Base-by-base conservation (phyloP, 2,329 filamentous ascomycete genomes). In the Scytalidium sp. region DNA sequence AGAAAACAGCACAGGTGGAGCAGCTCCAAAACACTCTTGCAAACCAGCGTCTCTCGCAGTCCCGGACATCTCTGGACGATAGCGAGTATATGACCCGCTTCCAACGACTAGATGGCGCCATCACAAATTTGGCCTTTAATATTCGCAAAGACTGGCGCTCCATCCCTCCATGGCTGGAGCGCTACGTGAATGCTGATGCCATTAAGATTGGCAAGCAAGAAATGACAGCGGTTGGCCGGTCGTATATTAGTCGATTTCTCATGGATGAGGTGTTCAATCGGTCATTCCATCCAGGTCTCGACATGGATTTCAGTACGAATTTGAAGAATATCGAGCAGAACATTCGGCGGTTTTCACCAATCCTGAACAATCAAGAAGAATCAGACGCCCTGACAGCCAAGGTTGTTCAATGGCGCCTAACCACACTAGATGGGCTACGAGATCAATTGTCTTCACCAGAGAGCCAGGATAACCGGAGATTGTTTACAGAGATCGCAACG, bases 11-110 rank as follows among this genome's bases (percentile, higher is more conserved):
- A 17, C 92, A 97, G 69, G 88, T 97, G 20, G 93, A 97, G 67
- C 88, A 94, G 61, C 79, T 99, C 17, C 94, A 99, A 67, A 97
- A 99, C 67, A 94, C 91, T n/a, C 82, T 99, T 47, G 94, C 94
- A 50, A 94, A 96, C 68, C 94, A 97, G 70, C 87, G 93, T 51
- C 85, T 99, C 68, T 94, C 94, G 3, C 88, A 95, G 65, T 97
- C 93, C 19, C 88, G 92, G 53, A 97, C 93, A 1, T 90, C 92
- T 2, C 85, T 97, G 47, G 94, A 99, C 65, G 94, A 99, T 66
- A 96, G 84, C 68, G 93, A 97, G 74, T 99, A 99, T 66, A 77
- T 83, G 32, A 91, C 87, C 19, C 83, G 93, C 19, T 97, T 97
- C 71, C 90, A 87, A 64, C 85, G 94, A 19, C 79, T 99, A 43